Percentiles rank a stretch among this genome's conserved stretches.
phyloP scores from a whole-genome alignment of 257 asterid species.

The Voacanga thouarsii region DNA sequence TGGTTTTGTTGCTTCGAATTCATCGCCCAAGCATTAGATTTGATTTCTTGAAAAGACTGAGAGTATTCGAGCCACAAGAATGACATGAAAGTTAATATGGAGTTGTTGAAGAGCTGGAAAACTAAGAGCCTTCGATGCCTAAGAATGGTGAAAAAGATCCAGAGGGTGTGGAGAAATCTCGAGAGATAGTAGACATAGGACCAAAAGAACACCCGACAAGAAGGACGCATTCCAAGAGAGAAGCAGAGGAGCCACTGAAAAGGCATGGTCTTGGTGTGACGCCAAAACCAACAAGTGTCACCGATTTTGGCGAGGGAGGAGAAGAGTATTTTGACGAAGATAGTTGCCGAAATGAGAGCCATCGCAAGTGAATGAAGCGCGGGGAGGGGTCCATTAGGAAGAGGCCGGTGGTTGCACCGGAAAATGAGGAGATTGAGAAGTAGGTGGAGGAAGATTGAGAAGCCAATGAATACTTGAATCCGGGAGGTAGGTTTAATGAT shows the following conservation, averaged over 20 bases:
- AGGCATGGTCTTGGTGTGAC: constrained; percentile 59
- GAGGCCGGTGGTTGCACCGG: constrained; percentile 39
- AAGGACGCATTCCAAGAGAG: constrained; percentile 83
- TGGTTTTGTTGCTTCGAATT: too few relatives aligned
- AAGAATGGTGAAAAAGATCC: too few relatives aligned
- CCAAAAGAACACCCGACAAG: constrained; percentile 95
- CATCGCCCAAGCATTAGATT: too few relatives aligned
- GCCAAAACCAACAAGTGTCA: constrained; percentile 83
- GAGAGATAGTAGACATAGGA: constrained; percentile 75
- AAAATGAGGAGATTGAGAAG: constrained; percentile 46
- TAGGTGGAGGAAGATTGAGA: constrained; percentile 49
- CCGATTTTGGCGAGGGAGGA: constrained; percentile 82
- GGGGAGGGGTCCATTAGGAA: constrained; percentile 70
- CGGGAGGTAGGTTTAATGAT: too few relatives aligned
- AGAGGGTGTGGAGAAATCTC: constrained; percentile 66
- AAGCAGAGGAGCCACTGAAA: constrained; percentile 85
- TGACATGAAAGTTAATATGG: too few relatives aligned
- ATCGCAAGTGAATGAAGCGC: too few relatives aligned
- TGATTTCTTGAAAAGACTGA: too few relatives aligned
- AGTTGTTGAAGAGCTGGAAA: too few relatives aligned
- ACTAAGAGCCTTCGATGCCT: too few relatives aligned
- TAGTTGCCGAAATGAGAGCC: constrained; percentile 67
- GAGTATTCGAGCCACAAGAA: too few relatives aligned
- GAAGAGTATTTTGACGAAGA: constrained; percentile 64
- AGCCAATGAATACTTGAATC: too few relatives aligned